These are phyloP conservation scores for Biscogniauxia marginata DNA, from an alignment of 2,329 filamentous ascomycete species.

Conservation along the genomic window DNA sequence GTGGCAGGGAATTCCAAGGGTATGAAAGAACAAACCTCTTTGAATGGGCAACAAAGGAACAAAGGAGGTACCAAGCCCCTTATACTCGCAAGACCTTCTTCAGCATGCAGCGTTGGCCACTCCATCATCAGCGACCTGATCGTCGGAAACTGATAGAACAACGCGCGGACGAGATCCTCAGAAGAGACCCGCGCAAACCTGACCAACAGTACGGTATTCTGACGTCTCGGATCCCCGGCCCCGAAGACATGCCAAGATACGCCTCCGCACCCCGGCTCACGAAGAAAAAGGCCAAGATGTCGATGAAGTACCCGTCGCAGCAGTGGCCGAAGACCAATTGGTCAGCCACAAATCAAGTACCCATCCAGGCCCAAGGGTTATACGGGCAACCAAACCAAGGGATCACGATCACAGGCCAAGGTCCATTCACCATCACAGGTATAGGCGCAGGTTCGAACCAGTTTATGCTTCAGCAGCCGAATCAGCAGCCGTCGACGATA, in stretches of 20 bases:
- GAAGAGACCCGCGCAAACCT: slow-evolving; percentile 26
- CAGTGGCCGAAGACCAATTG: no score
- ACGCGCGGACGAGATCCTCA: slow-evolving; percentile 30
- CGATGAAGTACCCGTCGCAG: no score
- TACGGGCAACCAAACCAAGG: no score
- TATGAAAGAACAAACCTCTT: slow-evolving; percentile 29
- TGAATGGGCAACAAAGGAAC: slow-evolving; percentile 30
- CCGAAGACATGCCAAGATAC: slow-evolving; percentile 3
- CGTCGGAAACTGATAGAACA: slow-evolving; percentile 29
- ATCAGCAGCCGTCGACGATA: no score
- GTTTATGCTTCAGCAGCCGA: no score
- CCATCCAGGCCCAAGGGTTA: background rate
- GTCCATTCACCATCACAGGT: no score
- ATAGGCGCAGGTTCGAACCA: no score
- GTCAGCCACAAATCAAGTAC: no score
- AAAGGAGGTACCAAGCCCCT: slow-evolving; percentile 30
- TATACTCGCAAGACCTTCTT: slow-evolving; percentile 40
- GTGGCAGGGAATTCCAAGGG: slow-evolving; percentile 16
- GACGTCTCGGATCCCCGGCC: slow-evolving; percentile 17
- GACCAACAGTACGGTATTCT: slow-evolving; percentile 29
- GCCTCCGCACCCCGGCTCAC: background rate
- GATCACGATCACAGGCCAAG: no score
- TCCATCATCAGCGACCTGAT: slow-evolving; percentile 36
- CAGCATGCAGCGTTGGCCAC: slow-evolving; percentile 48
- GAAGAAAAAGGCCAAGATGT: no score